phyloP scores from a whole-genome alignment of 129 eudicot genomes.

The Saussurea involucrata region DNA sequence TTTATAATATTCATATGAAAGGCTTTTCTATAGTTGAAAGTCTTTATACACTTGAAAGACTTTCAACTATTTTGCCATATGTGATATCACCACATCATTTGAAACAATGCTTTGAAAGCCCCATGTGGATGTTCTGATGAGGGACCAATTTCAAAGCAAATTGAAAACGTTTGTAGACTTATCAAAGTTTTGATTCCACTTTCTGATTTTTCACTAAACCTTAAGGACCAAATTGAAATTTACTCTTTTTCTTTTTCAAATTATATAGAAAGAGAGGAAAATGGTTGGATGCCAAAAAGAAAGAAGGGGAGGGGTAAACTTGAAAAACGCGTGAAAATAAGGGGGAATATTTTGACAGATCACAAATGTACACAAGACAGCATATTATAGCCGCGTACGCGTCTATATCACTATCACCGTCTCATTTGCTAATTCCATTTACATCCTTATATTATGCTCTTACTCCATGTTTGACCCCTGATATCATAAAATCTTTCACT shows the following conservation, averaged over 20 bases:
- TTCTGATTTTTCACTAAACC: no score
- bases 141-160: no score
- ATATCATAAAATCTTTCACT: not conserved
- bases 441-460: not conserved
- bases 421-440: not conserved
- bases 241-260: not conserved
- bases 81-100: no score
- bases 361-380: not conserved
- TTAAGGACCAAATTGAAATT: not conserved
- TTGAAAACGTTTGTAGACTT: no score
- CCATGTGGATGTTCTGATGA: no score
- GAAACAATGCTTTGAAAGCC: no score
- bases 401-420: not conserved
- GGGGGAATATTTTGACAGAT: conserved; percentile 26
- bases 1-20: no score
- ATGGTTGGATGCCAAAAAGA: conserved; percentile 8
- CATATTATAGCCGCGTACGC: conserved; percentile 15
- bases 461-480: not conserved
- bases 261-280: not conserved
- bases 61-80: no score
- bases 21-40: no score
- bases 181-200: no score
- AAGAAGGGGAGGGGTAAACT: conserved; percentile 7
- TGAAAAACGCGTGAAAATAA: conserved; percentile 32
- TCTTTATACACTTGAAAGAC: no score